Conservation (phyloP, 805 yeast genomes). For the Priceomyces haplophilus region DNA sequence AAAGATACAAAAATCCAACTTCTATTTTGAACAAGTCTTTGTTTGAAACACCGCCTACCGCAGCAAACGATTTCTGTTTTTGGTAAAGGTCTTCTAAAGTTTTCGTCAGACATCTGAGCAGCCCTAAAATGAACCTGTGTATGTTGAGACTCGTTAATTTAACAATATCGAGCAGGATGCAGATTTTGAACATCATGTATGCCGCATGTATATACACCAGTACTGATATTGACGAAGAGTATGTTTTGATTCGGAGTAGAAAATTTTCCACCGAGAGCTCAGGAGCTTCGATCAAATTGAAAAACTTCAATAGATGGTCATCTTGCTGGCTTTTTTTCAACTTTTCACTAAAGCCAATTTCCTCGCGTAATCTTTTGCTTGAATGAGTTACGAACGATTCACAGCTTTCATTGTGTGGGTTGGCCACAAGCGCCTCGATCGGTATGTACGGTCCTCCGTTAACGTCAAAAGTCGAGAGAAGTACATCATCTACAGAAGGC, state of each 20-base stretch:
- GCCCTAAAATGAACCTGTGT: conserved; percentile 38
- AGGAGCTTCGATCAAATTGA: conserved; percentile 35
- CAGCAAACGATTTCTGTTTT: conserved; percentile 38
- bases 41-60: conserved; percentile 40
- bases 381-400: conserved; percentile 1
- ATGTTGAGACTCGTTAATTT: conserved; percentile 32
- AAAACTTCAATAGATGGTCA: conserved; percentile 27
- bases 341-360: conserved; percentile 17
- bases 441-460: conserved; percentile 2
- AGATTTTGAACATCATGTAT: conserved; percentile 33
- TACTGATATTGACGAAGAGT: conserved; percentile 38
- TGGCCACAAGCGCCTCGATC: not conserved
- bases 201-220: conserved; percentile 40
- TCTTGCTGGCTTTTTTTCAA: conserved; percentile 17
- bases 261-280: conserved; percentile 33
- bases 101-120: conserved; percentile 41
- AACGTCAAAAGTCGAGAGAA: not conserved
- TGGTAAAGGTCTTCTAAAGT: conserved; percentile 41
- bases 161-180: conserved; percentile 30
- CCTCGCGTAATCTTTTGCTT: conserved; percentile 19
- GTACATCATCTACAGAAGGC: not conserved
- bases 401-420: not conserved
- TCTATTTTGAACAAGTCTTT: conserved; percentile 38
- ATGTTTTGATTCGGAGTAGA: conserved; percentile 35
- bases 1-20: conserved; percentile 38